Percentiles rank a stretch among this genome's conserved stretches.
These are phyloP conservation scores for Pouteria campechiana DNA, from an alignment of 179 eudicot species.

Conservation along the genomic window DNA sequence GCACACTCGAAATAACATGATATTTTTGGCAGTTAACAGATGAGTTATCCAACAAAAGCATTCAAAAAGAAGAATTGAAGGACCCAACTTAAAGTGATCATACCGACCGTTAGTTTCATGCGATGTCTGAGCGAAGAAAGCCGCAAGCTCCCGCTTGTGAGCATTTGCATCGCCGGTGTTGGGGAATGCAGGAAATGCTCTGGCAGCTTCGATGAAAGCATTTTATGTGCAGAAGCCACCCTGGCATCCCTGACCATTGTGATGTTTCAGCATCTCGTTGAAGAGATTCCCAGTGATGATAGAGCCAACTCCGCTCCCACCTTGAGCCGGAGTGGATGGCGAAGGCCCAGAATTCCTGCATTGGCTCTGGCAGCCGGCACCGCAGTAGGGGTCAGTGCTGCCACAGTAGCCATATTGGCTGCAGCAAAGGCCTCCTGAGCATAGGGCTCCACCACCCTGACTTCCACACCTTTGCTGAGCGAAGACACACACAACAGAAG, in stretches of 20 bases:
- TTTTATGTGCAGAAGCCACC: slow-evolving; percentile 45
- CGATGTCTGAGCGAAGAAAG: slow-evolving; percentile 45
- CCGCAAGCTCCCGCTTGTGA: slow-evolving; percentile 37
- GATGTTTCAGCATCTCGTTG: slow-evolving; percentile 31
- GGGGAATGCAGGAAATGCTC: slow-evolving; percentile 23
- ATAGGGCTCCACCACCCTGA: too few relatives aligned
- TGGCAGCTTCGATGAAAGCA: slow-evolving; percentile 33
- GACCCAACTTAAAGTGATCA: too few relatives aligned
- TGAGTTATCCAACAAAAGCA: too few relatives aligned
- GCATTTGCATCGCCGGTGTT: slow-evolving; percentile 23
- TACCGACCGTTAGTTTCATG: slow-evolving; percentile 58
- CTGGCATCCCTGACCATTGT: slow-evolving; percentile 3
- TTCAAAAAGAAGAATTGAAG: too few relatives aligned
- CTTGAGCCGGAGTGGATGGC: slow-evolving; percentile 7
- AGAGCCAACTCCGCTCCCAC: slow-evolving; percentile 22
- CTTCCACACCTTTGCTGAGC: too few relatives aligned
- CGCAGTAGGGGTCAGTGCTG: too few relatives aligned
- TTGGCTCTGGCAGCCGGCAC: slow-evolving; percentile 1
- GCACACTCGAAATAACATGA: too few relatives aligned
- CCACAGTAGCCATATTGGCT: too few relatives aligned
- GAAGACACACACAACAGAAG: too few relatives aligned
- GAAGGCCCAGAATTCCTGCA: too few relatives aligned
- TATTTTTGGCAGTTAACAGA: too few relatives aligned
- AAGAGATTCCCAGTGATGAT: slow-evolving; percentile 19
- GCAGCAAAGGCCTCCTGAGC: too few relatives aligned